Base-by-base conservation (phyloP, 768 basidiomycete species). In the Cyclocybe aegerita region DNA sequence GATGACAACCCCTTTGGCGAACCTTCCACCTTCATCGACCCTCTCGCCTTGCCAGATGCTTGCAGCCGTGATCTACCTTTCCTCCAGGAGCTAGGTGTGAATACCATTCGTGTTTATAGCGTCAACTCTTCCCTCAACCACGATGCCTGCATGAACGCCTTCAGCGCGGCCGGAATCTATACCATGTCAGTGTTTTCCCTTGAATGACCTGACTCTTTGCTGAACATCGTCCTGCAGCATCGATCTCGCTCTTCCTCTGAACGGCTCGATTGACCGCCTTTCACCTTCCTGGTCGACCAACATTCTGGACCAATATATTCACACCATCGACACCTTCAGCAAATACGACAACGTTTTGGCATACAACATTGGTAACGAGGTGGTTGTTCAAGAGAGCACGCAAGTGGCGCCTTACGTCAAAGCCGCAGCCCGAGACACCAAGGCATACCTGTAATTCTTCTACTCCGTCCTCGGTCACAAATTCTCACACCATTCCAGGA, bases 321-420 rank as follows among this genome's bases (percentile, higher is more conserved):
- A 65, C 29, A 96, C 92, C 23, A 88, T 96, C 58, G 76, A 90
- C 55, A 74, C 72, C 0, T 95, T 95, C 74, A 76, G 76, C 63
- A 83, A 89, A 65, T 97, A 96, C 60, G 83, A 90, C 74, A 97
- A 97, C 58, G 81, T 97, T 11, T 72, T 96, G 49, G 93, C 85
- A 9, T 95, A 78, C 71, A 96, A 95, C 62, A 78, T 97, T 52
- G 94, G 93, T 15, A 97, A 97, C 61, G 94, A 96, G 70, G 88
- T 85, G 31, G 77, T 78, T 17, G 63, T 75, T 8, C 40, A 70
- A 14, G 76, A 78, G 37, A 69, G 71, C 46, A 90, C 90, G 11
- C 72, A 70, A 30, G 81, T 86, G 8, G 82, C 85, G 11, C 79
- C 92, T 4, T 97, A 81, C 65, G 80, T 97, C 63, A 95, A 94